Conservation (phyloP, 78 protist species). For the Dictyostelium citrinum region DNA sequence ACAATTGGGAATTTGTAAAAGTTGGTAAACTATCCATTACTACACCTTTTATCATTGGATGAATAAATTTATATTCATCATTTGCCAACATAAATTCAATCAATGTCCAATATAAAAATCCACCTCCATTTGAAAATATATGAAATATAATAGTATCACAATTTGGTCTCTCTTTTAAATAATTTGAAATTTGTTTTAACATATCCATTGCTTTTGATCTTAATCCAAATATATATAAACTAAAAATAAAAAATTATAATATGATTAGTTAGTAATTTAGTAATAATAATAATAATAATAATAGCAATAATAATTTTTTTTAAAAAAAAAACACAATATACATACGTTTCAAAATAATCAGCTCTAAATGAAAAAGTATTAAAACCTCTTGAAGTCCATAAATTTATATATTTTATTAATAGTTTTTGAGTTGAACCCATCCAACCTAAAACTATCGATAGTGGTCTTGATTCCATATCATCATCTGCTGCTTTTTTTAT, state of each 20-base stretch:
- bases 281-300: background rate
- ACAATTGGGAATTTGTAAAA: background rate
- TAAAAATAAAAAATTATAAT: no score
- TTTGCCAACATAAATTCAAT: background rate
- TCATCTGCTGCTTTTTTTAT: background rate
- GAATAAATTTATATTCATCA: slow-evolving; percentile 33
- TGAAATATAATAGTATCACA: slow-evolving; percentile 41
- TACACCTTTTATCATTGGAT: slow-evolving; percentile 32
- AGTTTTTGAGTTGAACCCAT: slow-evolving; percentile 27
- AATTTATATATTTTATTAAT: slow-evolving; percentile 11
- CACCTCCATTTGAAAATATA: slow-evolving; percentile 61
- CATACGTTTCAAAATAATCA: background rate
- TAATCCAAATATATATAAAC: background rate
- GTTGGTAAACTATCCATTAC: slow-evolving; percentile 73
- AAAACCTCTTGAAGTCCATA: slow-evolving; percentile 38
- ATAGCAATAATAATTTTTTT: no score
- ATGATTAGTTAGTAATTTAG: no score
- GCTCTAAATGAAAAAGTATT: slow-evolving; percentile 14
- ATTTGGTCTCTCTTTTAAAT: slow-evolving; percentile 1
- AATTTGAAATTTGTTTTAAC: background rate
- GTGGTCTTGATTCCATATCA: background rate
- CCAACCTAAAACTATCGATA: slow-evolving; percentile 21
- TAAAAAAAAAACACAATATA: no score
- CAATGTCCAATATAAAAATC: slow-evolving; percentile 18
- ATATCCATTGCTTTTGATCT: background rate